Evolutionary conservation across 2,329 filamentous ascomycete genomes (phyloP), one percentile per base, ranked within the genome.

Genomic region (Pseudocercospora fijiensis): DNA sequence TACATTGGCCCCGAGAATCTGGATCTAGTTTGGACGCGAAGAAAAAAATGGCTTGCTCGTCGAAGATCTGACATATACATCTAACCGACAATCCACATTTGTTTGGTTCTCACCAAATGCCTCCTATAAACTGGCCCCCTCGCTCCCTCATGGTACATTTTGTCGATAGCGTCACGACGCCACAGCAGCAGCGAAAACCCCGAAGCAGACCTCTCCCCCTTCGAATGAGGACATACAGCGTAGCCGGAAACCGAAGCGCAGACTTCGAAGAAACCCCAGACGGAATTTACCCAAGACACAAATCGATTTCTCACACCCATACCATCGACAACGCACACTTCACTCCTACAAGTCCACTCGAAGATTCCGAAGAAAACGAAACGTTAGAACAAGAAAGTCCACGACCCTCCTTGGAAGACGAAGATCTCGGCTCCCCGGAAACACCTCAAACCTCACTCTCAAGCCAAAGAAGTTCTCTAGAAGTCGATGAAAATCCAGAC

Each of bases 361-460:
- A 90, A n/a, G n/a, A n/a, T n/a, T n/a, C n/a, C 87, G 72, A 96
- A 82, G 58, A 88, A 84, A 77, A 90, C 90, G 69, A 86, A 83
- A 66, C 80, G 81, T 62, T 84, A 85, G 1, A 81, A 78, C 4
- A 77, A 60, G 79, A 69, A 6, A 67, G 63, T 45, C 61, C 62
- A 18, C 37, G 64, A 26, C 61, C 56, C 13, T 68, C 66, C 8
- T 13, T 69, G 18, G 66, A 69, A 24, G 63, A 59, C 13, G 61
- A 51, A 20, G 62, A 69, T 51, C 16, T 58, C n/a, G 61, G 53
- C n/a, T 65, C 57, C 11, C 66, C 61, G 5, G 61, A 55, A 8
- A 65, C 67, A 24, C 67, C 66, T 26, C 37, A 64, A 28, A 69
- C 67, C 13, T 60, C 56, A 13, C 37, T 68, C 5, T 62, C 66